phyloP scores from a whole-genome alignment of 2,329 filamentous ascomycete species.

The Aspergillus cejpii region DNA sequence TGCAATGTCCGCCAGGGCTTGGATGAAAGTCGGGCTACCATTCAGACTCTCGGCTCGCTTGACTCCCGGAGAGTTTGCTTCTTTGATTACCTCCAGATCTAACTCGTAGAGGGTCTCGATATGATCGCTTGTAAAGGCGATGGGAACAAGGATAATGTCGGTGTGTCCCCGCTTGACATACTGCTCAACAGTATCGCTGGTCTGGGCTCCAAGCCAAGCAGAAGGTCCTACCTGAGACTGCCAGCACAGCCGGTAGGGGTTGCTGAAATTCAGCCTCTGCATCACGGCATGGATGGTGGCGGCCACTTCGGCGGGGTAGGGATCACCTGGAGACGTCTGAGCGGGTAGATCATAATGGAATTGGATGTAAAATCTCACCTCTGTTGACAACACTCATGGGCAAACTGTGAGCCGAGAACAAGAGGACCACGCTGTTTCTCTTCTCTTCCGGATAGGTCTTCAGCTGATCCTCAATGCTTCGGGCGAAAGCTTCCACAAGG shows the following conservation, averaged over 20 bases:
- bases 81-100: conserved; percentile 89
- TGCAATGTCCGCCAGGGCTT: conserved; percentile 81
- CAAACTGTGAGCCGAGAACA: conserved; percentile 93
- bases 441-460: conserved; percentile 75
- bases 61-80: conserved; percentile 66
- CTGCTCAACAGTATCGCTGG: conserved; percentile 74
- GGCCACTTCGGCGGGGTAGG: conserved; percentile 90
- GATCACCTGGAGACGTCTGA: conserved; percentile 56
- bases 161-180: conserved; percentile 88
- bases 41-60: conserved; percentile 91
- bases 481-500: conserved; percentile 83
- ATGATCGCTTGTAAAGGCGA: conserved; percentile 98
- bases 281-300: conserved; percentile 97
- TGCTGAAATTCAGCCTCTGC: conserved; percentile 76
- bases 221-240: conserved; percentile 95
- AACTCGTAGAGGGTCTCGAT: conserved; percentile 96
- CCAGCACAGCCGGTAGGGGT: conserved; percentile 93
- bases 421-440: conserved; percentile 70
- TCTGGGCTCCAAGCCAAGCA: conserved; percentile 93
- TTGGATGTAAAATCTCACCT: conserved; percentile 44
- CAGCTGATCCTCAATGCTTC: conserved; percentile 82
- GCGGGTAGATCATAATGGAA: background rate
- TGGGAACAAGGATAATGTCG: conserved; percentile 84
- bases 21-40: conserved; percentile 81
- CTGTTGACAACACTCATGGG: conserved; percentile 97